Evolutionary conservation across 108 stramenopile species (phyloP), one percentile per base, ranked within the genome.

Genomic region (Parietichytrium sp.): DNA sequence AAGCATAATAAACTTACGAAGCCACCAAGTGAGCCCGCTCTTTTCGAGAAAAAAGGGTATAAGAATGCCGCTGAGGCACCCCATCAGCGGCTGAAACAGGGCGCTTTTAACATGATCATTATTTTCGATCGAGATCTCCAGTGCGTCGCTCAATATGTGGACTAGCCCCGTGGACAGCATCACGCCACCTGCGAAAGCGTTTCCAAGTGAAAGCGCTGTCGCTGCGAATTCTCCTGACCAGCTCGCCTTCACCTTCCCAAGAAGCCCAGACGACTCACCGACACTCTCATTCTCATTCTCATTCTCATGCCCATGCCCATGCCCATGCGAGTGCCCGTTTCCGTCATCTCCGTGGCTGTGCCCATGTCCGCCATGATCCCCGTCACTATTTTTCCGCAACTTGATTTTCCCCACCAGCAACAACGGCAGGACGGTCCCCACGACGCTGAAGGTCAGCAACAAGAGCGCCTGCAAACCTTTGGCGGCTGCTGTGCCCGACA

Each of bases 181-280:
- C 36, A 72, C 42, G 55, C 55, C 55, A 23, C 55, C 55, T 4
- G 55, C 55, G 12, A 72, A 42, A 6, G 55, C 55, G 38, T 72
- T 72, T 0, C 55, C 55, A n/a, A 72, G 55, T 0, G 55, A 72
- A 4, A 72, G 38, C n/a, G n/a, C n/a, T n/a, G n/a, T n/a, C n/a
- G n/a, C n/a, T n/a, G n/a, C n/a, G n/a, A n/a, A n/a, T n/a, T n/a
- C n/a, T n/a, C n/a, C n/a, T n/a, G n/a, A n/a, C n/a, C n/a, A n/a
- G n/a, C n/a, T n/a, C n/a, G n/a, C n/a, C n/a, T n/a, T n/a, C n/a
- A n/a, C n/a, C n/a, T n/a, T n/a, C n/a, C n/a, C n/a, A n/a, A n/a
- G n/a, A n/a, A n/a, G n/a, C n/a, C n/a, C n/a, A n/a, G n/a, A n/a
- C n/a, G n/a, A n/a, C n/a, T n/a, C n/a, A n/a, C n/a, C n/a, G n/a